These are phyloP conservation scores for Dactylellina parvicollis DNA, from an alignment of 2,329 filamentous ascomycete genomes.

Conservation along the genomic window DNA sequence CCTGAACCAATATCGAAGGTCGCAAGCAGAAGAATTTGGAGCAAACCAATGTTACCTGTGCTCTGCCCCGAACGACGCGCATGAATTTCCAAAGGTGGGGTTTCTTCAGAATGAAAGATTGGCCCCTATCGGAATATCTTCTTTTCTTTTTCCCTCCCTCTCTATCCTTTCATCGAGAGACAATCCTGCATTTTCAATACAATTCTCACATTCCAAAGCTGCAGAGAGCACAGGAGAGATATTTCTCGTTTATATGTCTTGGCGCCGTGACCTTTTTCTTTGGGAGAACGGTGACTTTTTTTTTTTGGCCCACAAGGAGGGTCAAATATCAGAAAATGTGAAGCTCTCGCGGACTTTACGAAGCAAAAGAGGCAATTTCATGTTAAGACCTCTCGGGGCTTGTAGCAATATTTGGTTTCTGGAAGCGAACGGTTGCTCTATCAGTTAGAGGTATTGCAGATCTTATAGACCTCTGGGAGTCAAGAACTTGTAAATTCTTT, in stretches of 20 bases:
- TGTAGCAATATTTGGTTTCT: constrained; percentile 38
- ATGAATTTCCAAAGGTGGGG: no score
- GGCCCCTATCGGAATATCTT: constrained; percentile 25
- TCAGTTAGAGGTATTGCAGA: constrained; percentile 13
- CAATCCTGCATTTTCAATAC: not conserved
- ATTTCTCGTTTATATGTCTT: not conserved
- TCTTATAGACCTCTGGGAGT: constrained; percentile 2
- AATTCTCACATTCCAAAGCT: constrained; percentile 11
- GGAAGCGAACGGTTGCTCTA: constrained; percentile 19
- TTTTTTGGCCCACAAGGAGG: not conserved
- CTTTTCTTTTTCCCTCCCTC: constrained; percentile 10
- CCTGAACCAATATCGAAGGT: constrained; percentile 4
- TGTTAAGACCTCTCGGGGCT: not conserved
- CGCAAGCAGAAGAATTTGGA: no score
- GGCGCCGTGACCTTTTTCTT: constrained; percentile 1
- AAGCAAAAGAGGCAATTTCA: not conserved
- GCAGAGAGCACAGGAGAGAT: not conserved
- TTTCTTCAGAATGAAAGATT: not conserved
- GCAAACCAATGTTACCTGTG: no score
- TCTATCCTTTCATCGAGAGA: not conserved
- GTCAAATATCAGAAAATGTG: no score
- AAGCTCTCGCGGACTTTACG: no score
- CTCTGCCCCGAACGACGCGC: no score
- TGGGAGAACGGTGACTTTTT: constrained; percentile 11
- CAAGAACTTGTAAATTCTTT: not conserved